A percentile compares a stretch with the other conserved stretches of the same genome.
Evolutionary conservation across 176 grass and related monocot species (phyloP).

Genomic region (Otatea glauca): DNA sequence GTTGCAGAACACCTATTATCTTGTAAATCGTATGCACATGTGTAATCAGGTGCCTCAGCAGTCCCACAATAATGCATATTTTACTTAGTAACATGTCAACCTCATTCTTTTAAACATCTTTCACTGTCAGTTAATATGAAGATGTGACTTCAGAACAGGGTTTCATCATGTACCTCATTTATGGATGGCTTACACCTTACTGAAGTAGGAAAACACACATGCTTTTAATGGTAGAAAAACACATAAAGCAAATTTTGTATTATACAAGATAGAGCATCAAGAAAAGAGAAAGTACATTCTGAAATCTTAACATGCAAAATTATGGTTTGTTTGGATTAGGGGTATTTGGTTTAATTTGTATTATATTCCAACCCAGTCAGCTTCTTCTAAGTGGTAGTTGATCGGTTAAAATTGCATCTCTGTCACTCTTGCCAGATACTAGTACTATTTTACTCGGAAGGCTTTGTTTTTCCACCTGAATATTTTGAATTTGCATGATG

Average conservation of each 20-base stretch:
- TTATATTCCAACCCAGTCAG: background rate
- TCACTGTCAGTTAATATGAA: slow-evolving; percentile 6
- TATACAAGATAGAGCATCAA: slow-evolving; percentile 19
- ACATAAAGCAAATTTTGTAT: slow-evolving; percentile 2
- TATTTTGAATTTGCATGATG: background rate
- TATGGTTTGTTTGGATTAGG: background rate
- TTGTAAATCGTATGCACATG: slow-evolving; percentile 11
- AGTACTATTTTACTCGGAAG: background rate
- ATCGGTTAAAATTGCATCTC: slow-evolving; percentile 18
- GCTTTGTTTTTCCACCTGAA: slow-evolving; percentile 18
- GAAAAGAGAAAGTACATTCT: background rate
- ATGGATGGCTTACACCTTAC: slow-evolving; percentile 7
- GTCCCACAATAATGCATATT: slow-evolving; percentile 3
- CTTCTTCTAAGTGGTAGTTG: slow-evolving; percentile 24
- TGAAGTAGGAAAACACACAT: background rate
- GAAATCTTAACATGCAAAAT: background rate
- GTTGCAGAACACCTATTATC: slow-evolving; percentile 21
- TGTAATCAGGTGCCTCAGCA: slow-evolving; percentile 8
- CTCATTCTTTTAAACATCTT: slow-evolving; percentile 19
- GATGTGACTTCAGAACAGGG: background rate
- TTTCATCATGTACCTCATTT: slow-evolving; percentile 31
- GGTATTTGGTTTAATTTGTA: slow-evolving; percentile 6
- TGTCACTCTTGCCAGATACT: background rate
- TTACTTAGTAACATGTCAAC: background rate
- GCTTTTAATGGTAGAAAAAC: slow-evolving; percentile 7